Base-by-base conservation (phyloP, 345 rosid species). In the Pistacia integerrima region DNA sequence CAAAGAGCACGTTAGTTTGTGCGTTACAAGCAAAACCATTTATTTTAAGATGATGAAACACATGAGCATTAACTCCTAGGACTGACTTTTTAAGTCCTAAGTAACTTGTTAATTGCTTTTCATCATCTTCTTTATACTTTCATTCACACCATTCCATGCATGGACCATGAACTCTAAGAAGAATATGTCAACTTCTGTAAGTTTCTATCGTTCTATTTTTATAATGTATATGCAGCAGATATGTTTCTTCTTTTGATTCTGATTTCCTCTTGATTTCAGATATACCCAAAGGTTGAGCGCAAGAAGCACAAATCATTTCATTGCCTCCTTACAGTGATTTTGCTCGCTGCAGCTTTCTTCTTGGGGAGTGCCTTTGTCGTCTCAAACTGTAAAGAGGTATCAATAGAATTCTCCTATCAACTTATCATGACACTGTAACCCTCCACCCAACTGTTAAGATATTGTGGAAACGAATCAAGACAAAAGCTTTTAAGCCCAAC, bases 301-400 rank as follows among this genome's bases (percentile, higher is more conserved):
- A 86, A 70, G 79, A 83, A 84, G 79, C 84, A 74, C 30, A 77
- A 60, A 64, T 73, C 78, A 59, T 79, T 78, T 80, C 79, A 82
- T 76, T 78, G 74, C 69, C 76, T 89, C 71, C 75, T 78, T 64
- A 46, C 81, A 22, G 63, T 88, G 65, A 18, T 82, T 41, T 79
- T 84, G 67, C 84, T 89, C 48, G 79, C 84, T 73, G 80, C 83
- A 46, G 80, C 83, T 71, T 84, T 88, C 78, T 84, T 87, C 76
- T 63, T 85, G 10, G 86, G 88, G 36, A 83, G 80, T 82, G 91
- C 84, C 36, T 75, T 87, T 77, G n/a, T 82, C 18, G 70, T 84
- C 70, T 62, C 83, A 28, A 87, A 84, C 64, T 81, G 79, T 64
- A 88, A 84, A 51, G 82, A 81, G 86, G 92, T 88, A 81, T 62